Evolutionary conservation across 2,329 filamentous ascomycete genomes (phyloP), one percentile per base, ranked within the genome.

Genomic region (Trichoderma cornu-damae): DNA sequence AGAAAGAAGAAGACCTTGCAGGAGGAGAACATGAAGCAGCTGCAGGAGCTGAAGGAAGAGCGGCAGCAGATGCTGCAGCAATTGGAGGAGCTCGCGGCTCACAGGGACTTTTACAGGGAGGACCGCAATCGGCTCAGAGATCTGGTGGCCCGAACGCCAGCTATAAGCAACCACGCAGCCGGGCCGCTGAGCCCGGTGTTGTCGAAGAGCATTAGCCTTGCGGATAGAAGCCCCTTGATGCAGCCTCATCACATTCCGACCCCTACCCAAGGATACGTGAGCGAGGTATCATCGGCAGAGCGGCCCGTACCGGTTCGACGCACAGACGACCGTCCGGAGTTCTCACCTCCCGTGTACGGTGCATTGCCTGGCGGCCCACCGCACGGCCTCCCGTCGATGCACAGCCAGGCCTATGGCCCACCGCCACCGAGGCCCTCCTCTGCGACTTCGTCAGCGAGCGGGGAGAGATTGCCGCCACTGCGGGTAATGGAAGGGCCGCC

Each of bases 1-100:
- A 84, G 86, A 67, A 82, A 91, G 59, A 85, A 90, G 67, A 95
- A 95, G 73, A 89, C 91, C 66, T 86, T 88, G 69, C 89, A 93
- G 69, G 83, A 82, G 64, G 87, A 90, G 69, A 87, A 86, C 58
- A 82, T 83, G 14, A 79, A 80, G 55, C 86, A 82, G 49, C 85
- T 93, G 61, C 79, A 87, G 50, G 82, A 85, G 63, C 75, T 93
- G 54, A 86, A 90, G 67, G 78, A 81, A 52, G 81, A 87, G 62
- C 79, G 87, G 54, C 81, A 86, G 48, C 84, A 90, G n/a, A 72
- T 90, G 59, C 74, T 80, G 57, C 74, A 75, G 30, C 74, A 76
- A 26, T 68, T 82, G 6, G 78, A 80, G 30, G 78, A 82, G 7
- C 60, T 80, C 30, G 78, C 79, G 60, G 82, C 81, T 37, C 86